Base-by-base conservation (phyloP, 192 early-diverging fungal species). In the Geranomyces michiganensis region DNA sequence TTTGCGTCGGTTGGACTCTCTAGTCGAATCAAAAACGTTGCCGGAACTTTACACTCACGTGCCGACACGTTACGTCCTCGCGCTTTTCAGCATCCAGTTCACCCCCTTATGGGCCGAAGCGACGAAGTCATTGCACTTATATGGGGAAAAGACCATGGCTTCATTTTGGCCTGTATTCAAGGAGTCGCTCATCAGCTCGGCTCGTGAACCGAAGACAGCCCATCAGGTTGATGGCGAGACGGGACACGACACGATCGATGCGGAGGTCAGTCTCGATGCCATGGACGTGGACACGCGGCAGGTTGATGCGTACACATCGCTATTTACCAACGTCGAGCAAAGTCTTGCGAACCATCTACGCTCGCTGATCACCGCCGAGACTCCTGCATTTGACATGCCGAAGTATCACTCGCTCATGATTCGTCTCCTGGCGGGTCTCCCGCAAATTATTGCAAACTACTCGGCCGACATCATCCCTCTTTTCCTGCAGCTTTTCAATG, bases 61-160 rank as follows among this genome's bases (percentile, higher is more conserved):
- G 19, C 81, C 90, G 24, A 81, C 89, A 60, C 86, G 86, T 47
- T 82, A 89, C 31, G 75, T 87, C 65, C 76, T 96, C 36, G 90
- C 87, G 19, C 78, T 92, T 44, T 83, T 95, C 36, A 89, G 90
- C 14, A 85, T 92, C 44, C 93, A 94, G 72, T 92, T 98, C 56
- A 87, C 86, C 30, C 88, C 91, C 7, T 69, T 97, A 19, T 96
- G 94, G 93, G 73, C 90, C 10, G 92, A 95, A 67, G 89, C 85
- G 15, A 88, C 81, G 19, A 82, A 81, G 68, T 43, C 65, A 15
- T 36, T 74, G 31, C 33, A 31, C 27, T 9, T 56, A 19, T n/a
- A 45, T 43, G 63, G 46, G 6, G 8, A 62, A 14, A 30, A 21
- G 30, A 61, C n/a, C 22, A 5, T 55, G 30, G 22, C 13, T 22